phyloP scores from a whole-genome alignment of 2,329 filamentous ascomycete species.

The Sporothrix brunneoviolacea region DNA sequence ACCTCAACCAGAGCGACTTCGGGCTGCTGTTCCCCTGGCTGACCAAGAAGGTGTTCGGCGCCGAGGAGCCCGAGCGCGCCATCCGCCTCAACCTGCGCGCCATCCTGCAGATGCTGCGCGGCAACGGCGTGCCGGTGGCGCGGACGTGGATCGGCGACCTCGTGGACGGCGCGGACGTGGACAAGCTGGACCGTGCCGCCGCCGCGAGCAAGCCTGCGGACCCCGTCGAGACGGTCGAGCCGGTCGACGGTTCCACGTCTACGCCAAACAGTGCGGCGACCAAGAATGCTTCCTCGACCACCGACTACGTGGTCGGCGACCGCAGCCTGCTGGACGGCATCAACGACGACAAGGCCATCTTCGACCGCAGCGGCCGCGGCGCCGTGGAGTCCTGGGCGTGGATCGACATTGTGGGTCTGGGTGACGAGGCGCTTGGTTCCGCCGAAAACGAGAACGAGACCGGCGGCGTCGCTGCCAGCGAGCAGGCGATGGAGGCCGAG shows the following conservation, averaged over 20 bases:
- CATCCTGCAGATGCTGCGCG: slow-evolving; percentile 48
- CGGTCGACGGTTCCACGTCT: background rate
- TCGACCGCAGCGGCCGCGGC: slow-evolving; percentile 34
- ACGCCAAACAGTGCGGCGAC: background rate
- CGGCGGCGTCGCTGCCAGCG: slow-evolving; percentile 19
- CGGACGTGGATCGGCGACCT: slow-evolving; percentile 45
- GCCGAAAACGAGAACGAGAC: slow-evolving; percentile 16
- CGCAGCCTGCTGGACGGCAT: slow-evolving; percentile 28
- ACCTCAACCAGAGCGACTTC: slow-evolving; percentile 79
- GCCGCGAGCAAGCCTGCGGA: slow-evolving; percentile 5
- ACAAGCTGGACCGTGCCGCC: slow-evolving; percentile 26
- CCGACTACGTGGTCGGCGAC: slow-evolving; percentile 18
- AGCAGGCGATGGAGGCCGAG: slow-evolving; percentile 30
- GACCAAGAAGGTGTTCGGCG: slow-evolving; percentile 50
- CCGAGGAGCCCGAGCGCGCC: slow-evolving; percentile 51
- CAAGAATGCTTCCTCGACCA: background rate
- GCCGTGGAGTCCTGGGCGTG: slow-evolving; percentile 43
- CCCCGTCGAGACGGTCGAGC: slow-evolving; percentile 2
- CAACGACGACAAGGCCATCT: slow-evolving; percentile 44
- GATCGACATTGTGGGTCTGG: slow-evolving; percentile 48
- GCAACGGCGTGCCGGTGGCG: slow-evolving; percentile 42
- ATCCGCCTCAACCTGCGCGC: slow-evolving; percentile 54
- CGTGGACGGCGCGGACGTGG: slow-evolving; percentile 37
- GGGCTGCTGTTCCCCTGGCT: slow-evolving; percentile 73
- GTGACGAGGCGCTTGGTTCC: slow-evolving; percentile 22